These are phyloP conservation scores for Dimocarpus longan DNA, from an alignment of 345 rosid species.

Conservation along the genomic window DNA sequence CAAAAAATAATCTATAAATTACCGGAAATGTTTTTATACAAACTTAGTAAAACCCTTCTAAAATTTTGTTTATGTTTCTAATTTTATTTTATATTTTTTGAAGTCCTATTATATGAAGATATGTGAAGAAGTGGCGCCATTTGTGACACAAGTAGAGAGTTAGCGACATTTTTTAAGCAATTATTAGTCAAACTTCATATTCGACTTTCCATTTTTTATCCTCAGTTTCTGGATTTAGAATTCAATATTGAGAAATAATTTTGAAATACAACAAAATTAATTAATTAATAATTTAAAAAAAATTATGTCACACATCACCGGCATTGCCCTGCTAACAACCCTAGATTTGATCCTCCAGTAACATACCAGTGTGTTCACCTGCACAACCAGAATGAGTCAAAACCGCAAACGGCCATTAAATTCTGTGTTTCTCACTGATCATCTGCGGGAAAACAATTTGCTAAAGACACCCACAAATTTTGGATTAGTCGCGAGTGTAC, in stretches of 20 bases:
- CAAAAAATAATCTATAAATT: background rate
- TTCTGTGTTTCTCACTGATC: background rate
- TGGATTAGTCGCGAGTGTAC: no score
- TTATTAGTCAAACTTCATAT: background rate
- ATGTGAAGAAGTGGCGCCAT: background rate
- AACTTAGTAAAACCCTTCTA: no score
- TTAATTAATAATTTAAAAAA: background rate
- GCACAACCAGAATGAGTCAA: background rate
- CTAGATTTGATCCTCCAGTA: background rate
- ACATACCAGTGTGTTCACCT: background rate
- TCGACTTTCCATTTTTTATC: background rate
- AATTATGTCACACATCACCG: background rate
- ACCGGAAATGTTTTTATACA: background rate
- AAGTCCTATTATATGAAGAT: no score
- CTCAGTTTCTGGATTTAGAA: background rate
- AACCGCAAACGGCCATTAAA: background rate
- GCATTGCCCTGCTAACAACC: conserved; percentile 11
- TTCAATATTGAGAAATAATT: background rate
- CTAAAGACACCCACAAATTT: no score
- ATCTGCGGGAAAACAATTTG: no score
- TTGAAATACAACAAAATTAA: background rate
- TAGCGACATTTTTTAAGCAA: background rate
- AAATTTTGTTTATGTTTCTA: no score
- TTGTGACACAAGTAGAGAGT: background rate
- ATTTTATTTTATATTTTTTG: no score